Conservation (phyloP, 2,329 filamentous ascomycete species). For the Anthostomella pinea region DNA sequence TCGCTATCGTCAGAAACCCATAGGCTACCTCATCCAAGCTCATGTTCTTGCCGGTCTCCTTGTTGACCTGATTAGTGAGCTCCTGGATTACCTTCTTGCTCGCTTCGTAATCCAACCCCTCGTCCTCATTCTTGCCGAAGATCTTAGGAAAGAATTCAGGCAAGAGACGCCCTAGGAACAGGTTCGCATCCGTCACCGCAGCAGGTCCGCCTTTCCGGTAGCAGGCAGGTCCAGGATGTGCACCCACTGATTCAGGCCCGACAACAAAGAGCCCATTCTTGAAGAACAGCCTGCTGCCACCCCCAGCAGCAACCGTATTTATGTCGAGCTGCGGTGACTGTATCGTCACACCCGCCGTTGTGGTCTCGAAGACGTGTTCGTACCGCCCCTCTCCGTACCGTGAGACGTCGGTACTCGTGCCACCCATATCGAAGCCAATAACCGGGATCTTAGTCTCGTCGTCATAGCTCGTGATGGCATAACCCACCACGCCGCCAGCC, state of each 20-base stretch:
- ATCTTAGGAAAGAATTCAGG: constrained; percentile 95
- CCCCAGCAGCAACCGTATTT: constrained; percentile 90
- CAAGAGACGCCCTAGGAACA: constrained; percentile 78
- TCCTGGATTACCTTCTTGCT: constrained; percentile 74
- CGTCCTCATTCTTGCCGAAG: constrained; percentile 84
- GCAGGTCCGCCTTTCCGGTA: constrained; percentile 87
- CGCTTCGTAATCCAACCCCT: constrained; percentile 72
- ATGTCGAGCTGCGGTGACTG: constrained; percentile 91
- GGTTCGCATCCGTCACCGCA: constrained; percentile 90
- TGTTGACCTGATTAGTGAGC: constrained; percentile 74
- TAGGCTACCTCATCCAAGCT: constrained; percentile 81
- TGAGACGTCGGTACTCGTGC: constrained; percentile 88
- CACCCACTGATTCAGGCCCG: constrained; percentile 83
- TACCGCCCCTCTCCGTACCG: constrained; percentile 82
- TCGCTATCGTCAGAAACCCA: constrained; percentile 85
- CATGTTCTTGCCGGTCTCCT: constrained; percentile 69
- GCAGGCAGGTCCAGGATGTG: constrained; percentile 85
- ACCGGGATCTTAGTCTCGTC: constrained; percentile 76
- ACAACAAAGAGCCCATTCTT: constrained; percentile 87
- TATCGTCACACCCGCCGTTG: constrained; percentile 89
- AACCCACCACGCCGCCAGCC: constrained; percentile 90
- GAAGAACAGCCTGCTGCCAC: constrained; percentile 82
- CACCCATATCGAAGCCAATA: constrained; percentile 91
- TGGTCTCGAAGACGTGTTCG: constrained; percentile 93
- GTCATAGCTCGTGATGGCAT: constrained; percentile 88